Conservation (phyloP, 2,329 filamentous ascomycete genomes). For the Cordyceps fumosorosea region DNA sequence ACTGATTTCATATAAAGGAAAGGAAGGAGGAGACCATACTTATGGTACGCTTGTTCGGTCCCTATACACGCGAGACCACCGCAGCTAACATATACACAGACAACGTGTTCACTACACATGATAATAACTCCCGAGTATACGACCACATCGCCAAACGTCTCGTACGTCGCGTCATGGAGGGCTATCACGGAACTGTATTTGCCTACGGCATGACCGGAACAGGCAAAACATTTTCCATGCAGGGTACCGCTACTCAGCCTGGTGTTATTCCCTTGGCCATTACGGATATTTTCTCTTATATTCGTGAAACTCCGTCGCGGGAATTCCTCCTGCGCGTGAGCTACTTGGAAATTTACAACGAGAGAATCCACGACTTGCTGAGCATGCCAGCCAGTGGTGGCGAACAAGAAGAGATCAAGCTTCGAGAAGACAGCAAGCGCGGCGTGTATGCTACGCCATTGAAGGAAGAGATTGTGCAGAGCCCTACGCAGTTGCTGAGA, state of each 20-base stretch:
- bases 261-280: constrained; percentile 96
- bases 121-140: constrained; percentile 92
- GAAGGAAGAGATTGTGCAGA: constrained; percentile 98
- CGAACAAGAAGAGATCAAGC: constrained; percentile 86
- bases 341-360: constrained; percentile 98
- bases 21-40: constrained; percentile 85
- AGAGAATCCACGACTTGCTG: constrained; percentile 90
- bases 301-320: constrained; percentile 87
- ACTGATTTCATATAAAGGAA: constrained; percentile 75
- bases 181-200: constrained; percentile 96
- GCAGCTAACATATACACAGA: constrained; percentile 47
- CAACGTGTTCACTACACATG: constrained; percentile 91
- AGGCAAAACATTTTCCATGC: constrained; percentile 99
- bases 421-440: constrained; percentile 91
- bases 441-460: constrained; percentile 94
- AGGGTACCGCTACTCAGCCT: constrained; percentile 89
- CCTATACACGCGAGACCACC: neutral
- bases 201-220: constrained; percentile 99
- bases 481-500: constrained; percentile 85
- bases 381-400: constrained; percentile 61
- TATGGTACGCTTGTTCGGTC: constrained; percentile 59
- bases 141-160: constrained; percentile 89
- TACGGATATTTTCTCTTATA: constrained; percentile 98
- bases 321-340: constrained; percentile 94
- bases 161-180: constrained; percentile 96